Evolutionary conservation across 352 stramenopile genomes (phyloP).

Genomic region (Phytophthora sp.): DNA sequence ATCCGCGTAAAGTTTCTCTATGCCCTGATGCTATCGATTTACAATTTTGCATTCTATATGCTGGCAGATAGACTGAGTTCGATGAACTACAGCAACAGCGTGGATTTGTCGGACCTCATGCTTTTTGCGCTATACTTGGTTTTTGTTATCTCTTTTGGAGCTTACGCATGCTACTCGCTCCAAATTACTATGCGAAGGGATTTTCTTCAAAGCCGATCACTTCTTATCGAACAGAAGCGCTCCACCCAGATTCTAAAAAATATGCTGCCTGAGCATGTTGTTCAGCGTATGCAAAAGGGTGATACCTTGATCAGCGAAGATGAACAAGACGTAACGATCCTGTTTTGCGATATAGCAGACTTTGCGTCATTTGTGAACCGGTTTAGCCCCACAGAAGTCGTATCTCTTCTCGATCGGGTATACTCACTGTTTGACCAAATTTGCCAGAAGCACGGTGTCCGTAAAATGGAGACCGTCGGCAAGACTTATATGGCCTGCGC

Average conservation of each 20-base stretch:
- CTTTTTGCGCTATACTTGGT: slow-evolving; percentile 79
- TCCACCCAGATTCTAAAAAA: slow-evolving; percentile 89
- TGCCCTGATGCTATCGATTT: slow-evolving; percentile 71
- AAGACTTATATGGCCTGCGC: slow-evolving; percentile 93
- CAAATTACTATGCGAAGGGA: slow-evolving; percentile 85
- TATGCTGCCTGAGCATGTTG: slow-evolving; percentile 85
- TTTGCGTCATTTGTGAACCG: slow-evolving; percentile 83
- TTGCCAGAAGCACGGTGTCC: slow-evolving; percentile 89
- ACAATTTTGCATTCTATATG: slow-evolving; percentile 85
- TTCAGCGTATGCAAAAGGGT: slow-evolving; percentile 85
- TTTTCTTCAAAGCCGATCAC: slow-evolving; percentile 80
- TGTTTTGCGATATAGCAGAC: slow-evolving; percentile 88
- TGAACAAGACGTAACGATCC: slow-evolving; percentile 87
- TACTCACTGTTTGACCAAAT: slow-evolving; percentile 94
- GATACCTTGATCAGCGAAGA: slow-evolving; percentile 86
- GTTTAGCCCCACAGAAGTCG: slow-evolving; percentile 75
- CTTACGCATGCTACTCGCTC: slow-evolving; percentile 82
- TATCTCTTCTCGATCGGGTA: slow-evolving; percentile 90
- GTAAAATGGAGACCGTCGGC: slow-evolving; percentile 94
- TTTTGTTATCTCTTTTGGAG: slow-evolving; percentile 76
- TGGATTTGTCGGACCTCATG: slow-evolving; percentile 61
- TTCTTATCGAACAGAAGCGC: slow-evolving; percentile 78
- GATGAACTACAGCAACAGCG: slow-evolving; percentile 29
- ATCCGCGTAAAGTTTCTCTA: slow-evolving; percentile 89
- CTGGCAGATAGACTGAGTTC: slow-evolving; percentile 36